A percentile compares a stretch with the other conserved stretches of the same genome.
Evolutionary conservation across 805 yeast species (phyloP).

Genomic region (Clavispora asparagi): DNA sequence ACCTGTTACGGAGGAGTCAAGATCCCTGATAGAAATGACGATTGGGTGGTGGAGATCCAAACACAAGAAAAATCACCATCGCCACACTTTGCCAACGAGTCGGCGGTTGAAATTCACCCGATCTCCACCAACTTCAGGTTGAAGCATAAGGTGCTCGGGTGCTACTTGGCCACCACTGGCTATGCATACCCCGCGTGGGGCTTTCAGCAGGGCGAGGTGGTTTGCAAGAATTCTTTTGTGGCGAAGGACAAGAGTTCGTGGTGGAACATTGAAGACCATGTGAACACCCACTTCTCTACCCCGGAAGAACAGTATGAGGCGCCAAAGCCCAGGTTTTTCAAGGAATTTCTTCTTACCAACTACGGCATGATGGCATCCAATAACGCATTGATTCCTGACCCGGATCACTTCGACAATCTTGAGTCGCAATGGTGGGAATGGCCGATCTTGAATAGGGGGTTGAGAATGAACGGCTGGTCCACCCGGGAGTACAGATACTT

Average conservation of each 20-base stretch:
- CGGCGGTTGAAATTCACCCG: constrained; percentile 56
- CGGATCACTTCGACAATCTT: constrained; percentile 65
- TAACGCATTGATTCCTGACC: constrained; percentile 75
- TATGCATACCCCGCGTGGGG: constrained; percentile 75
- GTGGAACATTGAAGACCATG: constrained; percentile 79
- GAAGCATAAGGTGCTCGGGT: constrained; percentile 56
- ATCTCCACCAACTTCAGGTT: constrained; percentile 69
- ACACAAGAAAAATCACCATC: constrained; percentile 47
- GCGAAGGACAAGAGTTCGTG: constrained; percentile 58
- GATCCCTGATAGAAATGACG: constrained; percentile 75
- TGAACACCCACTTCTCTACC: constrained; percentile 40
- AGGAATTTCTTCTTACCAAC: constrained; percentile 69
- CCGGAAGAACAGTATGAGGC: constrained; percentile 31
- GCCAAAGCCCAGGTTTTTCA: constrained; percentile 64
- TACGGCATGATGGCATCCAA: constrained; percentile 87
- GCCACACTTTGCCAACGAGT: constrained; percentile 43
- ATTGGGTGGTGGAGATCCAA: constrained; percentile 85
- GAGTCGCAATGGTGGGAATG: constrained; percentile 82
- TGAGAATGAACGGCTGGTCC: constrained; percentile 73
- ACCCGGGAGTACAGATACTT: constrained; percentile 56
- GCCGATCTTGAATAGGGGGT: constrained; percentile 76
- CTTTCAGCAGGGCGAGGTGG: constrained; percentile 75
- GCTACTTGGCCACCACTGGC: constrained; percentile 76
- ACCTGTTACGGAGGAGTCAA: constrained; percentile 76
- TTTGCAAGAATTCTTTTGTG: constrained; percentile 53